Conservation (phyloP, 176 grass and related monocot species). For the Aechmea fasciata region DNA sequence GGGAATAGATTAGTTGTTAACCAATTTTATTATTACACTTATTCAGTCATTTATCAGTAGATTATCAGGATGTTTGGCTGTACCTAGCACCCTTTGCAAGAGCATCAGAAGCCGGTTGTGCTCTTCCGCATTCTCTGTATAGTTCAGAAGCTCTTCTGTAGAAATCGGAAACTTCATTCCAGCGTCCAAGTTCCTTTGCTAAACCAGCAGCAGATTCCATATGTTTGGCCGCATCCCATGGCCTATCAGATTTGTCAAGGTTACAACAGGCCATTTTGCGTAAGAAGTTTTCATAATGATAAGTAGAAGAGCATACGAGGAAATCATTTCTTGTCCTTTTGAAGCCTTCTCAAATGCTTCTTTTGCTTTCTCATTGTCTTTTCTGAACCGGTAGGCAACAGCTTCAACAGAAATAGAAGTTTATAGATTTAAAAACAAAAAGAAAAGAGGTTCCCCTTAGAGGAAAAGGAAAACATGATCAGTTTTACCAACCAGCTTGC, state of each 20-base stretch:
- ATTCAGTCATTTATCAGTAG: neutral
- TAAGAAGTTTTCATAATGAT: constrained; percentile 10
- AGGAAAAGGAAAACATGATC: constrained; percentile 8
- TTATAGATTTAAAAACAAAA: constrained; percentile 7
- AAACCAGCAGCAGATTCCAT: constrained; percentile 89
- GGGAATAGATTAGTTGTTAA: neutral
- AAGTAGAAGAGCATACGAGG: constrained; percentile 61
- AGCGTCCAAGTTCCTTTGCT: constrained; percentile 77
- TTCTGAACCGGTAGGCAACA: constrained; percentile 73
- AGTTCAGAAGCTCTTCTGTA: constrained; percentile 87
- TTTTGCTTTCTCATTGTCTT: constrained; percentile 95
- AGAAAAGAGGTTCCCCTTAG: neutral
- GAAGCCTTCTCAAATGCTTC: constrained; percentile 98
- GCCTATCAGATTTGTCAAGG: constrained; percentile 51
- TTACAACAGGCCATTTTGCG: constrained; percentile 11
- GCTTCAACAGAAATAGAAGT: constrained; percentile 49
- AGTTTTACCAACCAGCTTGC: constrained; percentile 65
- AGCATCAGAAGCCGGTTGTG: constrained; percentile 97
- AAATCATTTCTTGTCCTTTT: constrained; percentile 98
- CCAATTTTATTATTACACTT: neutral
- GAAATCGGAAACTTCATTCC: constrained; percentile 82
- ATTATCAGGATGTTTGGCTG: neutral
- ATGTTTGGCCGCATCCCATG: constrained; percentile 99
- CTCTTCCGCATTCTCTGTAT: constrained; percentile 80
- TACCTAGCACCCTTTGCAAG: constrained; percentile 95